Conservation (phyloP, 106 monocot species). For the Apostasia shenzhenica region DNA sequence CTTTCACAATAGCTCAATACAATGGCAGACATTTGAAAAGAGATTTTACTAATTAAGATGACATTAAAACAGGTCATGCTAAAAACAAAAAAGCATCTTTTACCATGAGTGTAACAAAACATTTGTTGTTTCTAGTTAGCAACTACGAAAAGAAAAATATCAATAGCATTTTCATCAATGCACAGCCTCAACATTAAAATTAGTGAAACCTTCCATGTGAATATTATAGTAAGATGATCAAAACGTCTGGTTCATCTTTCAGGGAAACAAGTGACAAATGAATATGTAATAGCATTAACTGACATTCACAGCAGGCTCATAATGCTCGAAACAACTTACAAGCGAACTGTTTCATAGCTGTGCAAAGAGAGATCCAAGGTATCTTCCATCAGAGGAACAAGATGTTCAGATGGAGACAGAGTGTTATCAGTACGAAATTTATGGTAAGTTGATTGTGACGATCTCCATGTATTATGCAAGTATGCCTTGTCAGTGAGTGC, state of each 20-base stretch:
- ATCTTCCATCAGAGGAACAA: conserved; percentile 68
- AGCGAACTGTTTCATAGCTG: conserved; percentile 90
- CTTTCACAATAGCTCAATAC: too few relatives aligned
- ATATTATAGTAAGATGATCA: neutral
- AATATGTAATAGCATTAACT: neutral
- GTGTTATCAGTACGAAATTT: conserved; percentile 49
- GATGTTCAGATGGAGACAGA: conserved; percentile 53
- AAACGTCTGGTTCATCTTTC: too few relatives aligned
- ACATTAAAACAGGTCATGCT: too few relatives aligned
- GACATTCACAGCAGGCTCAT: neutral
- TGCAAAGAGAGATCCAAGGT: conserved; percentile 82
- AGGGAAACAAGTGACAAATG: neutral
- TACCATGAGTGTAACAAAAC: too few relatives aligned
- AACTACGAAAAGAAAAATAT: too few relatives aligned
- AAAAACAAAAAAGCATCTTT: too few relatives aligned
- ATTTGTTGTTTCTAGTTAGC: too few relatives aligned
- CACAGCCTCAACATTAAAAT: too few relatives aligned
- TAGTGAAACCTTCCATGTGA: too few relatives aligned
- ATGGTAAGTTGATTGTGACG: conserved; percentile 87
- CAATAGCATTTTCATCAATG: too few relatives aligned
- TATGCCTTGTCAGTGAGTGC: conserved; percentile 79
- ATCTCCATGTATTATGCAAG: conserved; percentile 95
- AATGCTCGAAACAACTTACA: conserved; percentile 42
- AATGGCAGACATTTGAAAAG: too few relatives aligned
- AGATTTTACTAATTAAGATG: too few relatives aligned